A percentile compares a stretch with the other conserved stretches of the same genome.
Evolutionary conservation across 768 basidiomycete genomes (phyloP).

Genomic region (Leccinum subgranulosum): DNA sequence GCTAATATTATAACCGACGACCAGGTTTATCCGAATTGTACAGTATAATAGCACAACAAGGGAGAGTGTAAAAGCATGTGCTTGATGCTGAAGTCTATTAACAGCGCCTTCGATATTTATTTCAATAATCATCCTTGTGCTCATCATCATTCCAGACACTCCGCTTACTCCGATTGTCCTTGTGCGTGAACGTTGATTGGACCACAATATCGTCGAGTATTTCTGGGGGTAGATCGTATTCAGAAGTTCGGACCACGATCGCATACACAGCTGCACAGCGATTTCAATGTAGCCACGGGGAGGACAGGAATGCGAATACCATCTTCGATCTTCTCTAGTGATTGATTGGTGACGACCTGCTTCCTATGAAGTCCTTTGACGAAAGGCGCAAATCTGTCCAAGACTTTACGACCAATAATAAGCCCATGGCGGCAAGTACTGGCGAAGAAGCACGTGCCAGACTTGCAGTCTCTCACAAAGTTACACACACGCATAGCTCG

Average conservation of each 20-base stretch:
- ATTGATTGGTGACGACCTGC: slow-evolving; percentile 79
- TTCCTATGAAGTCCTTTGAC: slow-evolving; percentile 80
- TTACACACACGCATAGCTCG: slow-evolving; percentile 62
- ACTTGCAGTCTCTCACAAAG: slow-evolving; percentile 73
- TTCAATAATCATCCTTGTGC: slow-evolving; percentile 23
- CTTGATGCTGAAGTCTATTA: neutral
- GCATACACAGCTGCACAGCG: slow-evolving; percentile 60
- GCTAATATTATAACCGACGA: neutral
- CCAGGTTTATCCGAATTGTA: slow-evolving; percentile 1
- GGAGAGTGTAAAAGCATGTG: neutral
- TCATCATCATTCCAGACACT: slow-evolving; percentile 26
- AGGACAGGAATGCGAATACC: slow-evolving; percentile 44
- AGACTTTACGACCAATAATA: slow-evolving; percentile 45
- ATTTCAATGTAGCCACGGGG: slow-evolving; percentile 3
- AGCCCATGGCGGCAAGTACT: neutral
- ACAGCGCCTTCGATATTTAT: neutral
- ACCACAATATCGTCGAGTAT: slow-evolving; percentile 68
- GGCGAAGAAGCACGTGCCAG: slow-evolving; percentile 43
- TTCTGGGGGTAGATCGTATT: slow-evolving; percentile 66
- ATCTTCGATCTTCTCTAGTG: slow-evolving; percentile 93
- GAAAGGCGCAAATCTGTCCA: slow-evolving; percentile 72
- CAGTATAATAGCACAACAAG: neutral
- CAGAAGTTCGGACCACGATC: slow-evolving; percentile 66
- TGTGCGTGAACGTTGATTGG: slow-evolving; percentile 39
- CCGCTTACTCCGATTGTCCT: slow-evolving; percentile 18